phyloP scores from a whole-genome alignment of 352 stramenopile species.

The Phytophthora podocarpi region DNA sequence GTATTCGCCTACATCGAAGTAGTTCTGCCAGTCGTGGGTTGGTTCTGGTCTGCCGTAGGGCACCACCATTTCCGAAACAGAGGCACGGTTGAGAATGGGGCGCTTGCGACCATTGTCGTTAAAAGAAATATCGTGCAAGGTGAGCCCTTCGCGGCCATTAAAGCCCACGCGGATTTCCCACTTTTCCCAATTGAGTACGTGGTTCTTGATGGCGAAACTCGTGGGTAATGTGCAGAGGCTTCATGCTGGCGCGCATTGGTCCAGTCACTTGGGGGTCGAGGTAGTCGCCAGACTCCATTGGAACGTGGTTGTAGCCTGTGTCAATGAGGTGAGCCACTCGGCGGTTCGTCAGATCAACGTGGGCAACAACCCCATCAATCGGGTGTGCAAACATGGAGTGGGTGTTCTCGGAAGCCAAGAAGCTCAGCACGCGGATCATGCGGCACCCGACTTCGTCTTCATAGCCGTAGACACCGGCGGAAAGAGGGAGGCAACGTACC shows the following conservation, averaged over 20 bases:
- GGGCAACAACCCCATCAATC: slow-evolving; percentile 42
- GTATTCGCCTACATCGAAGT: slow-evolving; percentile 85
- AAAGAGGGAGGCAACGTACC: slow-evolving; percentile 36
- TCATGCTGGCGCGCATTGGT: slow-evolving; percentile 44
- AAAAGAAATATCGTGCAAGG: slow-evolving; percentile 75
- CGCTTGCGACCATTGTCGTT: slow-evolving; percentile 37
- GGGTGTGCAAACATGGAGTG: slow-evolving; percentile 53
- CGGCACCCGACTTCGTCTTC: slow-evolving; percentile 37
- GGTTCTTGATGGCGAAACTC: slow-evolving; percentile 65
- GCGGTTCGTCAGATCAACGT: slow-evolving; percentile 42
- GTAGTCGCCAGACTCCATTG: slow-evolving; percentile 39
- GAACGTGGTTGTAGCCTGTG: slow-evolving; percentile 40
- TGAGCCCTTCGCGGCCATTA: slow-evolving; percentile 79
- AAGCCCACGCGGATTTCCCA: slow-evolving; percentile 81
- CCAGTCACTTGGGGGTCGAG: slow-evolving; percentile 28
- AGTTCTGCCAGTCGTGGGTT: slow-evolving; percentile 77
- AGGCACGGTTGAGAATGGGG: slow-evolving; percentile 64
- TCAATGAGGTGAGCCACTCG: slow-evolving; percentile 41
- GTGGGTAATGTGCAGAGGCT: slow-evolving; percentile 73
- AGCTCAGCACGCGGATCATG: slow-evolving; percentile 51
- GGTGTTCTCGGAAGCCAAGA: slow-evolving; percentile 33
- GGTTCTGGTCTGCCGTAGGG: slow-evolving; percentile 74
- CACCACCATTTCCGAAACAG: slow-evolving; percentile 86
- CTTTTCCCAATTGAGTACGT: slow-evolving; percentile 78
- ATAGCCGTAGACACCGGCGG: slow-evolving; percentile 41